Conservation (phyloP, 345 rosid genomes). For the Diplotaxis tenuifolia region DNA sequence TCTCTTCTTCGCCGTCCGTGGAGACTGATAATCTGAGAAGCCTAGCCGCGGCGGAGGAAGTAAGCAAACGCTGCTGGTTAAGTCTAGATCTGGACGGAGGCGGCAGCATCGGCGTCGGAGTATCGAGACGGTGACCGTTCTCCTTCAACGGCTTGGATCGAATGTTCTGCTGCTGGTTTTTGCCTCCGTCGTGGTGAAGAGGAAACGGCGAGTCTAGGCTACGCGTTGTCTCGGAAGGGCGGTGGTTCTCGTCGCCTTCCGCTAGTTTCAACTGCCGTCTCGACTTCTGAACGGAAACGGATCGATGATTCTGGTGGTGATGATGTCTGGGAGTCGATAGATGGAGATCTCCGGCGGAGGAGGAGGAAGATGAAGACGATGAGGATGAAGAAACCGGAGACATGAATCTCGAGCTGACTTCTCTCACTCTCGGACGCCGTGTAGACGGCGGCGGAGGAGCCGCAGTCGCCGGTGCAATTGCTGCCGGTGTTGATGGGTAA, state of each 20-base stretch:
- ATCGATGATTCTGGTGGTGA: background rate
- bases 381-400: conserved; percentile 48
- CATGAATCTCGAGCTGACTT: conserved; percentile 83
- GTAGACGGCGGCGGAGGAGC: conserved; percentile 46
- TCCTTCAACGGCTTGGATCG: conserved; percentile 38
- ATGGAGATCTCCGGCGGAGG: conserved; percentile 45
- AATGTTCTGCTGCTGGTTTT: conserved; percentile 1
- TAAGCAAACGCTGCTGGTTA: conserved; percentile 35
- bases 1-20: conserved; percentile 21
- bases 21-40: conserved; percentile 47
- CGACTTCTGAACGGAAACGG: conserved; percentile 38
- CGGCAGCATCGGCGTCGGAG: conserved; percentile 23
- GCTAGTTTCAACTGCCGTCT: conserved; percentile 41
- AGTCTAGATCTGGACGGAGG: conserved; percentile 32
- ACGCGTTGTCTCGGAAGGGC: conserved; percentile 41
- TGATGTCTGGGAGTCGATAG: conserved; percentile 36
- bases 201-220: conserved; percentile 53
- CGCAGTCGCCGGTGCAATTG: conserved; percentile 3
- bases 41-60: conserved; percentile 57
- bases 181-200: conserved; percentile 24
- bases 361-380: background rate
- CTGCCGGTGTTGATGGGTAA: conserved; percentile 28
- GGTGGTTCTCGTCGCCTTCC: conserved; percentile 52
- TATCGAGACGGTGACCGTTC: conserved; percentile 31
- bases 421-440: conserved; percentile 75